Conservation (phyloP, 495 filamentous ascomycete species). For the Tuber borchii region DNA sequence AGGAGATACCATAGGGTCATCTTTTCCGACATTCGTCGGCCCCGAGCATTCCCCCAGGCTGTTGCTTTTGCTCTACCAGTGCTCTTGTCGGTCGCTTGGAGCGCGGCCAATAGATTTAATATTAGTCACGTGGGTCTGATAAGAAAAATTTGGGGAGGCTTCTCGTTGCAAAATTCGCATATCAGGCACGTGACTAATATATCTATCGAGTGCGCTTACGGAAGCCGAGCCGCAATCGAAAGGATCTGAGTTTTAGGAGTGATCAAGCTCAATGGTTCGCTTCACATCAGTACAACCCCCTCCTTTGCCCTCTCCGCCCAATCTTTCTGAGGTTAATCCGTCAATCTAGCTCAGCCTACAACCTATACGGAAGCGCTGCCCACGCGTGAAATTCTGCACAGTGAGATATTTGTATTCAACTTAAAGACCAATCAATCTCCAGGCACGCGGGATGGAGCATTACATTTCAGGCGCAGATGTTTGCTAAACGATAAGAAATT, state of each 20-base stretch:
- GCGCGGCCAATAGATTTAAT: too few species aligned
- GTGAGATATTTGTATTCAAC: too few species aligned
- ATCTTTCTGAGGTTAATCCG: not conserved
- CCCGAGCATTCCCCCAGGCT: not conserved
- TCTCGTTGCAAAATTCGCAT: too few species aligned
- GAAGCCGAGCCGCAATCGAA: too few species aligned
- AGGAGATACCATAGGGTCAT: too few species aligned
- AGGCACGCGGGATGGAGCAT: not conserved
- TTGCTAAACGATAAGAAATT: not conserved
- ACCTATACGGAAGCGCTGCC: not conserved
- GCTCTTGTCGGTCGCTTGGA: not conserved
- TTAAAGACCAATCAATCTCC: too few species aligned
- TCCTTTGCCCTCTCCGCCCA: too few species aligned
- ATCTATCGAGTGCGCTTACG: too few species aligned
- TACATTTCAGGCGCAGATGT: not conserved
- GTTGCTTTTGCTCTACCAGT: not conserved
- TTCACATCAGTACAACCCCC: not conserved
- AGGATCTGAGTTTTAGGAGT: too few species aligned
- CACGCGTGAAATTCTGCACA: not conserved
- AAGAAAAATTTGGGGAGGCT: too few species aligned
- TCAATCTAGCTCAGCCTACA: not conserved
- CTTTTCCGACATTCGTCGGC: not conserved
- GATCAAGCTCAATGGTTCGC: not conserved
- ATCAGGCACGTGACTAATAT: too few species aligned
- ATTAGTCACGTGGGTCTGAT: too few species aligned